Base-by-base conservation (phyloP, 192 early-diverging fungal species). In the Podila horticola region DNA sequence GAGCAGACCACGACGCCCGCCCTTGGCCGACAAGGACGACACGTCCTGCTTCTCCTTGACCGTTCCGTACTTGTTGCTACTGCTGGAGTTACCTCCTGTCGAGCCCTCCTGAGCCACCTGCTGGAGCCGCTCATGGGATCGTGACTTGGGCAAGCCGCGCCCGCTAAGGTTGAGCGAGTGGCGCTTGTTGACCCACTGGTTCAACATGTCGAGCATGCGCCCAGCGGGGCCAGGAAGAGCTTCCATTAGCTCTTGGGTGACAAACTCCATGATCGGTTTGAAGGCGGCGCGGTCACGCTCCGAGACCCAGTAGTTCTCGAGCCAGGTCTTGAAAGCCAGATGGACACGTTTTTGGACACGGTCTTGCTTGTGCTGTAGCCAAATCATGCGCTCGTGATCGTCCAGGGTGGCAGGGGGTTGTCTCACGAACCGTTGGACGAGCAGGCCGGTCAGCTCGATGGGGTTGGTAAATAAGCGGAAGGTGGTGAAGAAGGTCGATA, bases 391-490 rank as follows among this genome's bases (percentile, higher is more conserved):
- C 34, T 96, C 92, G 1, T 72, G 71, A 4, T 82, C 77, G 11
- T 73, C 85, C 28, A 95, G 48, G 3, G 70, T 84, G 0, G 38
- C 38, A 1, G 90, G 90, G n/a, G 93, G 87, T 29, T 73, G 41
- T n/a, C 92, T 69, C 20, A 82, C 82, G 62, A 93, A 96, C n/a
- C 97, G 88, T 9, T 84, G 64, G 5, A 86, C 85, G 24, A 99
- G 79, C 6, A 91, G 76, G 4, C 83, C 72, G 9, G 94, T 82
- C 45, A 98, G 85, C 24, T 91, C 90, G 0, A 33, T 66, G 9
- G 95, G 90, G 12, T 84, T 88, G 24, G 92, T 92, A 71, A 98
- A 98, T 3, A 93, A 82, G 6, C 95, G 92, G 82, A 97, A 99
- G 1, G 95, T 93, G 29, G 96, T 85, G 51, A 97, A 89, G 74